Evolutionary conservation across 2,329 filamentous ascomycete genomes (phyloP), one percentile per base, ranked within the genome.

Genomic region (Colletotrichum truncatum): DNA sequence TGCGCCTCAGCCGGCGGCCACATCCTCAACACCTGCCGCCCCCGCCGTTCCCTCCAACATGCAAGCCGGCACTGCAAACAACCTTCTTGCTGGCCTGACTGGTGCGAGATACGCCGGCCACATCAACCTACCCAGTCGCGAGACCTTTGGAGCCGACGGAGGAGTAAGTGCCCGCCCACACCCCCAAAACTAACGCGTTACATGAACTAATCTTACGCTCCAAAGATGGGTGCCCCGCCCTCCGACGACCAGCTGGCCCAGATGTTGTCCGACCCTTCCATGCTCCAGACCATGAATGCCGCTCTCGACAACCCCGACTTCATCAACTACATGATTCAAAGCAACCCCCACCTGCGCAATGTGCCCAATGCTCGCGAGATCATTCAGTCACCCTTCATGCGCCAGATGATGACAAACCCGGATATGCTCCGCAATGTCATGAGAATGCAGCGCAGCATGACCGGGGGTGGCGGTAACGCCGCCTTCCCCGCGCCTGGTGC

Each of bases 301-400:
- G 93, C 94, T 34, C 91, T 99, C 77, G 93, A 94, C 78, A 98
- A 98, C 79, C 95, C 96, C n/a, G 88, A 90, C 16, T 92, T 99
- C 72, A 87, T 98, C 75, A 93, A 98, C 74, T 93, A 97, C 87
- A 93, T 98, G 87, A 94, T 99, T 72, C 89, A 96, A 72, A 89
- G 91, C 74, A 97, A 97, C 75, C 96, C 96, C 3, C 91, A 93
- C 85, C 83, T 94, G 16, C 87, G 90, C 72, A 86, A 88, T 66
- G 87, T 92, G 77, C 92, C 92, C 39, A 87, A 91, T 66, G 92
- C 93, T 21, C 89, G 94, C 71, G 89, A 97, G 74, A 91, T 98
- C 78, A 88, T 99, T 72, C 90, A 93, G 66, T 96, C 94, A 23
- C 94, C 94, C 0, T 87, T 94, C 68, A 94, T 98, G 80, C 88